Base-by-base conservation (phyloP, 129 eudicot genomes). In the Kitagawia praeruptora region DNA sequence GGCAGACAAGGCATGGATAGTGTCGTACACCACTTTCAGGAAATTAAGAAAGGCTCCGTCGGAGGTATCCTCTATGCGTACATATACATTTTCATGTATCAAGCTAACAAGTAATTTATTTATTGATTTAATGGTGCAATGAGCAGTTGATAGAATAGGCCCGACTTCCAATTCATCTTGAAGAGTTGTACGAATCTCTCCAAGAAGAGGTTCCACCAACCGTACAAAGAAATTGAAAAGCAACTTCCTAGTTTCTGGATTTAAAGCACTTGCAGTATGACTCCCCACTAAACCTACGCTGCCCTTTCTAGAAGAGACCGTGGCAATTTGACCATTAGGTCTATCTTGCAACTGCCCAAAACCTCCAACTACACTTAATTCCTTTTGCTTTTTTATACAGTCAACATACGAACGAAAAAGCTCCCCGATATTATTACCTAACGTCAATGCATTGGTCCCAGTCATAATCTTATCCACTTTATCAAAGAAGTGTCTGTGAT, bases 11-110 rank as follows among this genome's bases (percentile, higher is more conserved):
- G 89, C 80, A 73, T 75, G 75, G 42, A 90, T 23, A 72, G 71
- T 83, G 70, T 79, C 82, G 79, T 88, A 92, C 49, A 86, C 53
- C 51, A 80, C 21, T 85, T 87, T 90, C 80, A 95, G 79, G 84
- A 95, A 95, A 83, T 85, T 90, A 74, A 83, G 73, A 85, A 85
- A 89, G 76, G 96, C 97, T 72, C 99, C 99, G 85, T 88, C 96
- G 38, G 94, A 88, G 41, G 83, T 80, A 83, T 92, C 99, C 79
- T 95, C 97, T 31, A 31, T 88, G 82, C 91, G 89, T 85, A 80
- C 31, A 79, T 92, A 92, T 54, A 90, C 77, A 71, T 86, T 85
- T 74, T 89, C 97, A 80, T 81, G 75, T 77, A 89, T 67, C 81
- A 88, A 83, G 58, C 73, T 78, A 48, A 64, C 69, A 82, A 95